Evolutionary conservation across 148 eudicot species (phyloP).

Genomic region (Pharnaceum exiguum): DNA sequence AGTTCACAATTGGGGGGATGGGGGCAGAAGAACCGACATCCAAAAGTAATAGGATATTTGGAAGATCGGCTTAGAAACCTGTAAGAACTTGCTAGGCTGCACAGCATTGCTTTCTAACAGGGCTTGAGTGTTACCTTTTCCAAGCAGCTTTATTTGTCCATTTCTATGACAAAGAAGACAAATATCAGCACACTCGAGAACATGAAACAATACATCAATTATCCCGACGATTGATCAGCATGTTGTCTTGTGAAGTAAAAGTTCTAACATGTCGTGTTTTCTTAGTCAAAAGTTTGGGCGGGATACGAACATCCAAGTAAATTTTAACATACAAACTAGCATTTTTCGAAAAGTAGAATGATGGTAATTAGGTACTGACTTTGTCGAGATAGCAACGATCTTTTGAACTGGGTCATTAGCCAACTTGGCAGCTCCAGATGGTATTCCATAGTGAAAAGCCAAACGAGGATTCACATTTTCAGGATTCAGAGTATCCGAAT

Average conservation of each 20-base stretch:
- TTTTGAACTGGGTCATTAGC: constrained; percentile 77
- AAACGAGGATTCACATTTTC: constrained; percentile 60
- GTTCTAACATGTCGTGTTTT: no score
- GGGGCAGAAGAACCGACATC: neutral
- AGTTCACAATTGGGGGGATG: neutral
- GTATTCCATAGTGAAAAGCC: constrained; percentile 85
- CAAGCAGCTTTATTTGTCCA: constrained; percentile 76
- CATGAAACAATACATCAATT: neutral
- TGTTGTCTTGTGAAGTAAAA: no score
- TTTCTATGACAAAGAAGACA: constrained; percentile 37
- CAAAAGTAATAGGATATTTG: neutral
- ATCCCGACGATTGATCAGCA: no score
- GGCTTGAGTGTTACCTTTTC: constrained; percentile 71
- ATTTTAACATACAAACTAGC: neutral
- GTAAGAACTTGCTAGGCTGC: constrained; percentile 72
- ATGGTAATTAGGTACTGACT: constrained; percentile 36
- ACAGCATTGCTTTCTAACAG: constrained; percentile 59
- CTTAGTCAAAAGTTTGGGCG: no score
- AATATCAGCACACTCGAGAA: neutral
- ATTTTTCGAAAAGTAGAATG: neutral
- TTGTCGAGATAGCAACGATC: constrained; percentile 80
- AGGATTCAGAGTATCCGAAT: constrained; percentile 49
- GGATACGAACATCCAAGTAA: no score
- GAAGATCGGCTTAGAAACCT: constrained; percentile 30
- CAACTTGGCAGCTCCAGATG: constrained; percentile 47